These are phyloP conservation scores for Xylariaceae sp. DNA, from an alignment of 2,329 filamentous ascomycete genomes.

Conservation along the genomic window DNA sequence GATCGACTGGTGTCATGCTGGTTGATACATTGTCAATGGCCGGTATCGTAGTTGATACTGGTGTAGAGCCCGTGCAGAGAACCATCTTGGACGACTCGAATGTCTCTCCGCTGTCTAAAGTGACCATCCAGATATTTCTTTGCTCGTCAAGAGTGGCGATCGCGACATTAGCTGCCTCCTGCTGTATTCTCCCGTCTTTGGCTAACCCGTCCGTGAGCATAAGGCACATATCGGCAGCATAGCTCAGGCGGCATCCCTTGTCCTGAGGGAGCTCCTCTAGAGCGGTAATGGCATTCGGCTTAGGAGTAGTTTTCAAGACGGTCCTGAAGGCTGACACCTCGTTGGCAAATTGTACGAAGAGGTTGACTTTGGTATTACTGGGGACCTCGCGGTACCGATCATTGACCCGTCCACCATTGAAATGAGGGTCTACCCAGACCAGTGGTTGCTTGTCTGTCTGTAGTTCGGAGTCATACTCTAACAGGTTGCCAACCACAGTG, in stretches of 20 bases:
- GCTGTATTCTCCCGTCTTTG: slow-evolving; percentile 36
- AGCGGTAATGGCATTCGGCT: slow-evolving; percentile 51
- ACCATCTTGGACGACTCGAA: slow-evolving; percentile 42
- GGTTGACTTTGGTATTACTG: slow-evolving; percentile 56
- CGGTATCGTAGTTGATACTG: slow-evolving; percentile 42
- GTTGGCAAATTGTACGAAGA: slow-evolving; percentile 55
- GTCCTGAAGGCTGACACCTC: slow-evolving; percentile 49
- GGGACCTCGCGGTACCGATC: slow-evolving; percentile 58
- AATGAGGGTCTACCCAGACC: slow-evolving; percentile 56
- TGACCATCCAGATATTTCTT: slow-evolving; percentile 21
- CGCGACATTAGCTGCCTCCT: slow-evolving; percentile 34
- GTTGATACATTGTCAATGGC: slow-evolving; percentile 23
- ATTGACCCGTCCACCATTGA: slow-evolving; percentile 50
- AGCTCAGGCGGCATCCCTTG: slow-evolving; percentile 52
- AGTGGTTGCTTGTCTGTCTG: slow-evolving; percentile 37
- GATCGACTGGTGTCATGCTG: slow-evolving; percentile 38
- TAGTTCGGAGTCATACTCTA: slow-evolving; percentile 42
- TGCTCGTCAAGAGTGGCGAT: slow-evolving; percentile 36
- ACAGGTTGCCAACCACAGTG: slow-evolving; percentile 57
- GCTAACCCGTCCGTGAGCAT: slow-evolving; percentile 42
- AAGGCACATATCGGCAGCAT: slow-evolving; percentile 53
- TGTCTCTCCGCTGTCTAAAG: slow-evolving; percentile 28
- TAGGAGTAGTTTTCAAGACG: slow-evolving; percentile 43
- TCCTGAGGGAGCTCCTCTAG: slow-evolving; percentile 52
- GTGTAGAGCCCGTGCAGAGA: slow-evolving; percentile 56